These are phyloP conservation scores for Aspergillus egyptiacus DNA, from an alignment of 495 filamentous ascomycete species.

Conservation along the genomic window DNA sequence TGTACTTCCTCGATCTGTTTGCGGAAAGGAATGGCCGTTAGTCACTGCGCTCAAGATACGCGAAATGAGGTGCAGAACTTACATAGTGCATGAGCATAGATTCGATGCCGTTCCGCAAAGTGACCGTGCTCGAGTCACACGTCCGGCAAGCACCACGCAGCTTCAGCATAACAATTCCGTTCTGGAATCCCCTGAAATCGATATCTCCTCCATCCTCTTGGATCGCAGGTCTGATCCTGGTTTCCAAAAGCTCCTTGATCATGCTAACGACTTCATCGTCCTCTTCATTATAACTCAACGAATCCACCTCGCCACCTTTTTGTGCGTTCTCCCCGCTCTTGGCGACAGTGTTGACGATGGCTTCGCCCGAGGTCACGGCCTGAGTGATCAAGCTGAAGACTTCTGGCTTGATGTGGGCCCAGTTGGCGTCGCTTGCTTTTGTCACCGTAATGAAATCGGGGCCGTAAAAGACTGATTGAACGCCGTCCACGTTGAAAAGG, in stretches of 20 bases:
- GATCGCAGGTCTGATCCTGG: constrained; percentile 86
- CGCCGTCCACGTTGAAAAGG: constrained; percentile 84
- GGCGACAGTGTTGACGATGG: constrained; percentile 70
- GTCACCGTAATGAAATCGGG: constrained; percentile 94
- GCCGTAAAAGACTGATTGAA: constrained; percentile 92
- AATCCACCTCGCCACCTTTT: constrained; percentile 55
- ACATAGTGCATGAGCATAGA: constrained; percentile 89
- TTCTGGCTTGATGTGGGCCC: constrained; percentile 93
- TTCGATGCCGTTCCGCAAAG: constrained; percentile 94
- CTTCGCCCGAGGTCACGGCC: constrained; percentile 72
- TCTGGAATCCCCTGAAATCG: constrained; percentile 82
- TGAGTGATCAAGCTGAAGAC: constrained; percentile 94
- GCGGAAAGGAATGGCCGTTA: constrained; percentile 7
- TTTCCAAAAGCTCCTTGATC: constrained; percentile 99
- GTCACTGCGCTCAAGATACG: constrained; percentile 39
- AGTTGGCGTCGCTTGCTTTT: constrained; percentile 78
- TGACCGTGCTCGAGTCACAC: constrained; percentile 93
- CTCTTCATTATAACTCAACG: constrained; percentile 70
- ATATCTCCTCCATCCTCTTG: constrained; percentile 98
- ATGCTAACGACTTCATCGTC: constrained; percentile 92
- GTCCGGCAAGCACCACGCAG: constrained; percentile 88
- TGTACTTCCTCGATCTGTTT: constrained; percentile 89
- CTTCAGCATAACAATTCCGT: constrained; percentile 81
- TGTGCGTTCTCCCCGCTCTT: constrained; percentile 51
- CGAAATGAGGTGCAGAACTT: constrained; percentile 21